phyloP scores from a whole-genome alignment of 2,329 filamentous ascomycete species.

The Fusarium hainanense region DNA sequence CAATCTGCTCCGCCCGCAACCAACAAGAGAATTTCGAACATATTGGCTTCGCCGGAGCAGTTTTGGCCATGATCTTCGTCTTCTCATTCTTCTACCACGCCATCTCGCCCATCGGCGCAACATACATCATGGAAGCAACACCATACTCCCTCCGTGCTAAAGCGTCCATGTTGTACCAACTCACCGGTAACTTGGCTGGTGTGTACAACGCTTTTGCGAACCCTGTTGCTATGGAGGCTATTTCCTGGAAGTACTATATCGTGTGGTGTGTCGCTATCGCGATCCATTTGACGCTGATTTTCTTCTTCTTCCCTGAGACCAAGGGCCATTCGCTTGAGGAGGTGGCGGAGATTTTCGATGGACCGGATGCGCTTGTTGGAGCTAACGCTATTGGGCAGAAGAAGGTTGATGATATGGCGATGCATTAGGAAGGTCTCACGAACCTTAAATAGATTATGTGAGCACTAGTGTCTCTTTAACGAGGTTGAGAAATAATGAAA shows the following conservation, averaged over 20 bases:
- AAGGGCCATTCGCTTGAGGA: constrained; percentile 41
- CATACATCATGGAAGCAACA: constrained; percentile 60
- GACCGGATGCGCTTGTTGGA: constrained; percentile 32
- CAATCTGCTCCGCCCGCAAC: constrained; percentile 53
- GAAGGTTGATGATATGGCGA: constrained; percentile 18
- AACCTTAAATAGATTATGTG: background rate
- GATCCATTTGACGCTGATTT: constrained; percentile 43
- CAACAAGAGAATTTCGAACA: constrained; percentile 43
- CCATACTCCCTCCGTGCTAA: constrained; percentile 48
- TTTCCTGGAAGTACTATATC: constrained; percentile 58
- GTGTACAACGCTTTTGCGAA: constrained; percentile 57
- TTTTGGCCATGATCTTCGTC: constrained; percentile 54
- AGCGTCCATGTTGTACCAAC: constrained; percentile 47
- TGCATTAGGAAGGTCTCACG: background rate
- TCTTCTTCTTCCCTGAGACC: constrained; percentile 43
- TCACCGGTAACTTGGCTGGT: constrained; percentile 45
- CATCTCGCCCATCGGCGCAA: constrained; percentile 56
- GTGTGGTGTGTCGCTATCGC: constrained; percentile 54
- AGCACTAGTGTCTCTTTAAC: background rate
- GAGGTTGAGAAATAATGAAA: background rate
- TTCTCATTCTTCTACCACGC: constrained; percentile 44
- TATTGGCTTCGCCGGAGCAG: constrained; percentile 54
- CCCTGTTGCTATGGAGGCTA: constrained; percentile 55
- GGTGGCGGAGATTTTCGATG: constrained; percentile 42
- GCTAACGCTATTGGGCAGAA: constrained; percentile 36